Percentiles rank a stretch among this genome's conserved stretches.
Evolutionary conservation across 805 yeast species (phyloP).

Genomic region (Ogataea polymorpha): DNA sequence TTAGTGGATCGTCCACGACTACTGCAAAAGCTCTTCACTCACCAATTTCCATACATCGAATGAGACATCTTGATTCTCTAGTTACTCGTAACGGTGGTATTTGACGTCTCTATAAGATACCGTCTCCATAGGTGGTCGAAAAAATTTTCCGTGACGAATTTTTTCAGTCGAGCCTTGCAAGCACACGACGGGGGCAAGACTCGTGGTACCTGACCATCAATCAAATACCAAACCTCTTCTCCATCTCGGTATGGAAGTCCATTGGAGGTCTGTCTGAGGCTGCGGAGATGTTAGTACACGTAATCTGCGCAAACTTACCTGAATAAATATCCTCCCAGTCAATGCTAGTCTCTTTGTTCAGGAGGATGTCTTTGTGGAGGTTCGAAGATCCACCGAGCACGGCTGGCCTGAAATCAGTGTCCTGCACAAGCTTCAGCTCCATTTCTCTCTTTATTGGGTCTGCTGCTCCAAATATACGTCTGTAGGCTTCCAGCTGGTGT

Average conservation of each 20-base stretch:
- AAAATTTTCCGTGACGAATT: constrained; percentile 8
- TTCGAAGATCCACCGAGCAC: constrained; percentile 55
- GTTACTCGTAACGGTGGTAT: constrained; percentile 6
- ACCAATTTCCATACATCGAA: constrained; percentile 11
- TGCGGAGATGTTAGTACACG: constrained; percentile 12
- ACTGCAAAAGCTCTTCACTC: constrained; percentile 3
- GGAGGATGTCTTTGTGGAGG: constrained; percentile 59
- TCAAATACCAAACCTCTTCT: constrained; percentile 54
- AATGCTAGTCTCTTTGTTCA: constrained; percentile 69
- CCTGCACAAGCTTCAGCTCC: constrained; percentile 76
- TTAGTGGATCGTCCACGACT: constrained; percentile 2
- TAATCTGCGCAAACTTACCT: constrained; percentile 31
- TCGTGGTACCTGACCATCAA: background rate
- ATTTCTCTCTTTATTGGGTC: constrained; percentile 89
- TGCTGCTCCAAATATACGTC: constrained; percentile 86
- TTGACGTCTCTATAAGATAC: constrained; percentile 4
- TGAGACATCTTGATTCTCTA: constrained; percentile 7
- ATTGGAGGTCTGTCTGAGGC: constrained; percentile 39
- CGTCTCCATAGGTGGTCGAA: constrained; percentile 9
- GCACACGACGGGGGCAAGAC: constrained; percentile 10
- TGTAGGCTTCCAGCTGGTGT: constrained; percentile 69
- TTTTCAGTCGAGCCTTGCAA: constrained; percentile 3
- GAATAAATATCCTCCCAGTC: constrained; percentile 95
- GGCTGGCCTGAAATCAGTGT: constrained; percentile 66
- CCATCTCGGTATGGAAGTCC: constrained; percentile 75